Base-by-base conservation (phyloP, 306 rosid genomes). In the Lupinus albus region DNA sequence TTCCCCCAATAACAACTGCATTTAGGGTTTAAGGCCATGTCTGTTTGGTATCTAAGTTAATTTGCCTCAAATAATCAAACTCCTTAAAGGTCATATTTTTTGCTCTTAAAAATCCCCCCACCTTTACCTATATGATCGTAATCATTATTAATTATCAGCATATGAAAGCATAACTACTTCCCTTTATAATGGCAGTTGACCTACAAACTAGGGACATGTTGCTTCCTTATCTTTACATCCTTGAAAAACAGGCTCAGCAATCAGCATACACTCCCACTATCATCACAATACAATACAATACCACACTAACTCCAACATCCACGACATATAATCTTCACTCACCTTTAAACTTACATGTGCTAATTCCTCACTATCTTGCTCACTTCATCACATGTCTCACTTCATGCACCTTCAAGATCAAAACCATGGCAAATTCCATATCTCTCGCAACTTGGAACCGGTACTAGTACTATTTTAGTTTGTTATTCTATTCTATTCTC, bases 381-480 rank as follows among this genome's bases (percentile, higher is more conserved):
- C n/a, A n/a, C n/a, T n/a, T 33, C 1, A 63, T n/a, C 87, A 79
- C 61, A 91, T 84, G 88, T 52, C 84, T 67, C 80, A 68, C 73
- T 62, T 25, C 74, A 80, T 74, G 11, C 38, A 33, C 87, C 81
- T 74, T 71, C 86, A 74, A 25, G 78, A 84, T 71, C 86, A 74
- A 25, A 78, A 84, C n/a, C 68, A 79, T 8, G 69, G 67, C 47
- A 59, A 68, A 20, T 46, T 58, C 8, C 78, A 57, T n/a, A 52
- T 45, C 71, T 78, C 88, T 35, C 56, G 60, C 2, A 62, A 78
- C 59, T 39, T 11, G 0, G 67, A 77, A 33, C 38, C 8, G 38
- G 38, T 33, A 33, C 38, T 33, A 33, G 38, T 6, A n/a, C n/a
- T 33, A 33, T 1, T 2, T 33, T 33, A 32, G n/a, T 32, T 32